These are phyloP conservation scores for Lyophyllum shimeji DNA, from an alignment of 768 basidiomycete genomes.

Conservation along the genomic window DNA sequence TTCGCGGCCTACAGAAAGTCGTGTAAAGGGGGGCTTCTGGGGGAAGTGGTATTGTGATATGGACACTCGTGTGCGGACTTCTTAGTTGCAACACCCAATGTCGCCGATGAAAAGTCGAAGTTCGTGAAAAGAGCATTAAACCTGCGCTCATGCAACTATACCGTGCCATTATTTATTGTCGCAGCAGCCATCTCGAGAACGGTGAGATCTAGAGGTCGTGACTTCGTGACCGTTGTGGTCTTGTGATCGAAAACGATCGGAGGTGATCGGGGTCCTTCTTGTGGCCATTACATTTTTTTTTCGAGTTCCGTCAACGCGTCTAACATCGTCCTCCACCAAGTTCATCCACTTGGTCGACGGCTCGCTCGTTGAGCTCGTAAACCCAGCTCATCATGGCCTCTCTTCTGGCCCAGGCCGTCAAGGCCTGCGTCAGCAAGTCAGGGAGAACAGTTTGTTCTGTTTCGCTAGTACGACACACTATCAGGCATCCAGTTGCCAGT, in stretches of 20 bases:
- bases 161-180: too few relatives aligned
- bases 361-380: constrained; percentile 12
- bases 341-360: constrained; percentile 1
- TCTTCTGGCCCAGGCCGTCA: constrained; percentile 19
- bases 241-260: background rate
- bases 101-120: background rate
- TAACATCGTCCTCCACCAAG: background rate
- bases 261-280: constrained; percentile 4
- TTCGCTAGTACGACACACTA: constrained; percentile 21
- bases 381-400: constrained; percentile 23
- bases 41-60: background rate
- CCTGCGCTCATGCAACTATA: background rate
- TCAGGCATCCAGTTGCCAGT: constrained; percentile 20
- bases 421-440: constrained; percentile 15
- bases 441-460: constrained; percentile 21
- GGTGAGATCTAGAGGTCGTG: too few relatives aligned
- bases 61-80: background rate
- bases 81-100: background rate
- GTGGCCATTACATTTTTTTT: constrained; percentile 9
- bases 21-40: background rate
- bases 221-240: too few relatives aligned
- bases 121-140: background rate
- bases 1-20: background rate
- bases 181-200: too few relatives aligned
- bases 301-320: background rate